A percentile compares a stretch with the other conserved stretches of the same genome.
Evolutionary conservation across 2,329 filamentous ascomycete species (phyloP).

Genomic region (Aspergillus tamarii): DNA sequence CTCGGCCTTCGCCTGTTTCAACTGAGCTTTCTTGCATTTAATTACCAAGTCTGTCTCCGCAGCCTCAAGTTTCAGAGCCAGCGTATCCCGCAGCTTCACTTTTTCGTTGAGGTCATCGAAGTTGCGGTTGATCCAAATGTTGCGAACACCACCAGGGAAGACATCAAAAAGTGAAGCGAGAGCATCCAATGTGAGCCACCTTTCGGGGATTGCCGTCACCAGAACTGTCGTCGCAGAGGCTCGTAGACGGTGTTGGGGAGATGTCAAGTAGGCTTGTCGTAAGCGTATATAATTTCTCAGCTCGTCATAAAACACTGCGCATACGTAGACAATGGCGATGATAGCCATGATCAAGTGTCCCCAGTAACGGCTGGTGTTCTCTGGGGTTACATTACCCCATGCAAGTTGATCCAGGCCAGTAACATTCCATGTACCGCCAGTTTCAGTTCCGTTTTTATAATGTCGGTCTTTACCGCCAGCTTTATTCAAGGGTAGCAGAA

Average conservation of each 20-base stretch:
- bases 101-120: slow-evolving; percentile 83
- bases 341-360: slow-evolving; percentile 83
- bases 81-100: slow-evolving; percentile 70
- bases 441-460: slow-evolving; percentile 44
- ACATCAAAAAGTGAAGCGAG: slow-evolving; percentile 88
- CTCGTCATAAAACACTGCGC: slow-evolving; percentile 84
- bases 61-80: slow-evolving; percentile 73
- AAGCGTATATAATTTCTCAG: slow-evolving; percentile 87
- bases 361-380: slow-evolving; percentile 72
- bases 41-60: slow-evolving; percentile 86
- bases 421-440: slow-evolving; percentile 50
- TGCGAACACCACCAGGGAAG: slow-evolving; percentile 90
- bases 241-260: slow-evolving; percentile 87
- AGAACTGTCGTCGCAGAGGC: slow-evolving; percentile 95
- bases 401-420: slow-evolving; percentile 79
- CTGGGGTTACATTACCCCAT: slow-evolving; percentile 79
- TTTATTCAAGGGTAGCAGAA: slow-evolving; percentile 83
- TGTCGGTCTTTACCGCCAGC: slow-evolving; percentile 67
- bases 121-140: slow-evolving; percentile 95
- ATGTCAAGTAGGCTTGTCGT: slow-evolving; percentile 91
- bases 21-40: slow-evolving; percentile 74
- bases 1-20: slow-evolving; percentile 69
- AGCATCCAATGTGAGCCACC: slow-evolving; percentile 85
- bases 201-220: slow-evolving; percentile 84
- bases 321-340: slow-evolving; percentile 78